A percentile compares a stretch with the other conserved stretches of the same genome.
Evolutionary conservation across 768 basidiomycete genomes (phyloP).

Genomic region (Boletus insuetus): DNA sequence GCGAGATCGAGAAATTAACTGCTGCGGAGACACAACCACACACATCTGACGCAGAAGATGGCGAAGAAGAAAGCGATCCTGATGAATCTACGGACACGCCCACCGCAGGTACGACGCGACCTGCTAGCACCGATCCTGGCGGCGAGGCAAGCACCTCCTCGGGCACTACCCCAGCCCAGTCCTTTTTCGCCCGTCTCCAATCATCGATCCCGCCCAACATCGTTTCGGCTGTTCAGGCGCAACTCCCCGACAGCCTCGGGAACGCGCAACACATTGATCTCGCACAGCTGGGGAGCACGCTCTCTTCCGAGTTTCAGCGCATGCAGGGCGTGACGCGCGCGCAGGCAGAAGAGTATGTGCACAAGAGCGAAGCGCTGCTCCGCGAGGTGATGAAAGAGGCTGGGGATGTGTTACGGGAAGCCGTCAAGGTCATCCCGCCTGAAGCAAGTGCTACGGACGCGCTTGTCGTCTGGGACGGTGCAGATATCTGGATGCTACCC

Average conservation of each 20-base stretch:
- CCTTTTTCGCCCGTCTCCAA: slow-evolving; percentile 68
- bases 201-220: slow-evolving; percentile 73
- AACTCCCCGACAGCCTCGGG: slow-evolving; percentile 64
- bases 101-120: slow-evolving; percentile 18
- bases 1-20: slow-evolving; percentile 64
- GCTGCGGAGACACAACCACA: slow-evolving; percentile 28
- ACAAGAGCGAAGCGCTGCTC: slow-evolving; percentile 64
- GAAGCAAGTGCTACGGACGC: slow-evolving; percentile 40
- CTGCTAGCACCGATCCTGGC: slow-evolving; percentile 19
- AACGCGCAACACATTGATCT: slow-evolving; percentile 66
- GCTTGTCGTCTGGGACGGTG: slow-evolving; percentile 73
- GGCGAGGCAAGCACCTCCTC: slow-evolving; percentile 17
- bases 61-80: slow-evolving; percentile 23
- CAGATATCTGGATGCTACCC: slow-evolving; percentile 83
- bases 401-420: slow-evolving; percentile 78
- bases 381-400: slow-evolving; percentile 76
- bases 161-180: slow-evolving; percentile 33
- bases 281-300: slow-evolving; percentile 59
- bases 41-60: slow-evolving; percentile 10
- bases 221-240: slow-evolving; percentile 61
- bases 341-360: slow-evolving; percentile 82
- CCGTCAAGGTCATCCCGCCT: slow-evolving; percentile 91
- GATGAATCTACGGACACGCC: slow-evolving; percentile 29
- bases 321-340: slow-evolving; percentile 73
- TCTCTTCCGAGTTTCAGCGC: slow-evolving; percentile 65